These are phyloP conservation scores for Guillardia theta DNA, from an alignment of 78 protist genomes.

Conservation along the genomic window DNA sequence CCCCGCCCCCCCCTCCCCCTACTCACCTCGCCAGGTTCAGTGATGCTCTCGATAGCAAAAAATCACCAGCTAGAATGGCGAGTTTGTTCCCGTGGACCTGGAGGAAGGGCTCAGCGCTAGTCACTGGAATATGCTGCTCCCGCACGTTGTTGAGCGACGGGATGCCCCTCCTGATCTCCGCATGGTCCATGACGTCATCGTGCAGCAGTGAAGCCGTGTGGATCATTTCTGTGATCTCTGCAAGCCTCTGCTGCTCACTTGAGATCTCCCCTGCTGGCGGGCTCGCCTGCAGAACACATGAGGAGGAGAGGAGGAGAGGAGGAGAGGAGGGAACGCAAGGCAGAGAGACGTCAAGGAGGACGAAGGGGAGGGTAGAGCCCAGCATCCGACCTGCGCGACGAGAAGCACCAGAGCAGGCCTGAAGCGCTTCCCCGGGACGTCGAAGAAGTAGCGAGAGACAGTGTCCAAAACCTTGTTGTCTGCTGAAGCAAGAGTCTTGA, in stretches of 20 bases:
- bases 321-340: too few relatives aligned
- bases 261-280: background rate
- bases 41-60: conserved; percentile 61
- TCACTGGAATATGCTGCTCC: background rate
- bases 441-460: conserved; percentile 19
- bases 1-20: too few relatives aligned
- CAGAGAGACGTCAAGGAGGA: background rate
- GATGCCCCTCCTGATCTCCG: conserved; percentile 62
- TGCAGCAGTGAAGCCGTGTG: conserved; percentile 90
- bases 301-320: too few relatives aligned
- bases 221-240: conserved; percentile 85
- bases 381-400: background rate
- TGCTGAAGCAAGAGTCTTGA: background rate
- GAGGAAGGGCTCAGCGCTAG: background rate
- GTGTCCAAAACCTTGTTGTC: background rate
- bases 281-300: background rate
- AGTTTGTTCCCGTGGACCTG: conserved; percentile 55
- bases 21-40: background rate
- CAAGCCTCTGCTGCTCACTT: background rate
- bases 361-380: background rate
- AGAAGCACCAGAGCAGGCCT: conserved; percentile 9
- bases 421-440: conserved; percentile 14
- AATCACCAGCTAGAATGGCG: conserved; percentile 83
- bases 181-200: conserved; percentile 85
- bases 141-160: background rate